Conservation (phyloP, 177 flowering plant genomes). For the Vitis hybrid region DNA sequence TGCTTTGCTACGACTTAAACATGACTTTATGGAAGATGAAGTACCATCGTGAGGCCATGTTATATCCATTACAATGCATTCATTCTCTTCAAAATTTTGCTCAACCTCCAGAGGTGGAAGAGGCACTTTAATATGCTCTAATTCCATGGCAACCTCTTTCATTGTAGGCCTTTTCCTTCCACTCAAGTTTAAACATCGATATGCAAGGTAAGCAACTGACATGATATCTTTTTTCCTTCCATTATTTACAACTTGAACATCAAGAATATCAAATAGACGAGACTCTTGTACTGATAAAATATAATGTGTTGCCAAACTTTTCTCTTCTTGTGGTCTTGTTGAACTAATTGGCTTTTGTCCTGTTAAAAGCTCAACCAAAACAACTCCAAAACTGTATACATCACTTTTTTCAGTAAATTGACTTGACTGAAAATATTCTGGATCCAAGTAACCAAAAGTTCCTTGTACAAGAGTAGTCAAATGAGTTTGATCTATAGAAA, state of each 20-base stretch:
- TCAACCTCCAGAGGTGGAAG: no score
- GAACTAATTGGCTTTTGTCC: neutral
- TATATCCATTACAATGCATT: no score
- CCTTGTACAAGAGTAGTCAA: slow-evolving; percentile 1
- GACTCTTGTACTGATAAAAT: neutral
- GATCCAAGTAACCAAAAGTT: slow-evolving; percentile 5
- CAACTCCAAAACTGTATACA: slow-evolving; percentile 5
- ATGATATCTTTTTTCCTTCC: neutral
- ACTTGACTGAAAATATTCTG: slow-evolving; percentile 6
- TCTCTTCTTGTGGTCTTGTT: neutral
- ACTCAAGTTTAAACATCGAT: slow-evolving; percentile 2
- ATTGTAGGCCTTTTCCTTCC: slow-evolving; percentile 9
- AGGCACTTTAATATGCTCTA: neutral
- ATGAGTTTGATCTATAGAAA: neutral
- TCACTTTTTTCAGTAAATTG: slow-evolving; percentile 6
- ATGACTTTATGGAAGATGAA: no score
- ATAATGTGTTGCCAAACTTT: neutral
- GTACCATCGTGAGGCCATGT: no score
- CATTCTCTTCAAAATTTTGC: no score
- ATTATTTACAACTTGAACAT: neutral
- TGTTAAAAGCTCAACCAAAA: slow-evolving; percentile 4
- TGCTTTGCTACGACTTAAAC: no score
- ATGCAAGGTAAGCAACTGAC: neutral
- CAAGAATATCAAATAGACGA: neutral
- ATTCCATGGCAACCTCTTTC: neutral